Evolutionary conservation across 179 eudicot genomes (phyloP).

Genomic region (Heliamphora pulchella): DNA sequence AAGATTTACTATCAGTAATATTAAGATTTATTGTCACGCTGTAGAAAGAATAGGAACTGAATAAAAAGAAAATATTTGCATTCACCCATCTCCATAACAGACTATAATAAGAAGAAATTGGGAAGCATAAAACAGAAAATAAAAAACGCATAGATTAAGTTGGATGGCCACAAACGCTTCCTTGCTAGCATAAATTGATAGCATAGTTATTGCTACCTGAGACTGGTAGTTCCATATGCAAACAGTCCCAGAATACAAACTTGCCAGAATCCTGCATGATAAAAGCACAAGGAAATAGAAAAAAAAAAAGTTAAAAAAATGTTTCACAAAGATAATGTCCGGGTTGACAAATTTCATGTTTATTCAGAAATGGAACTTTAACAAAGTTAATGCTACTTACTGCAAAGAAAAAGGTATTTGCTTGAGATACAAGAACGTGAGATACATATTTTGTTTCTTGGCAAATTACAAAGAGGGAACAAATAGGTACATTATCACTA

Average conservation of each 20-base stretch:
- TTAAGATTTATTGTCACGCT: too few species aligned
- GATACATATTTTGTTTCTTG: slow-evolving; percentile 1
- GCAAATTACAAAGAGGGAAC: background rate
- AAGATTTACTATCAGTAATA: too few species aligned
- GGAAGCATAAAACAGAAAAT: too few species aligned
- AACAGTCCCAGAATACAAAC: slow-evolving; percentile 90
- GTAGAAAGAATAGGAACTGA: background rate
- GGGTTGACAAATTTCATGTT: background rate
- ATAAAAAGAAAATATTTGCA: too few species aligned
- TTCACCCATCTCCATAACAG: too few species aligned
- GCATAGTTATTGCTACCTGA: slow-evolving; percentile 49
- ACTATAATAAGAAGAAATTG: background rate
- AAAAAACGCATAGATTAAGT: background rate
- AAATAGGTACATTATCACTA: background rate
- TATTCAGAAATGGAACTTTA: background rate
- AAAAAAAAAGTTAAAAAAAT: background rate
- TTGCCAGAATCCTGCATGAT: slow-evolving; percentile 68
- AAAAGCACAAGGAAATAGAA: slow-evolving; percentile 5
- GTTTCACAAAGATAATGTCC: too few species aligned
- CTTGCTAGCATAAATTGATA: background rate
- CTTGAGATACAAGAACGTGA: background rate
- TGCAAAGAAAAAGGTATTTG: background rate
- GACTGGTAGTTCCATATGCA: slow-evolving; percentile 91
- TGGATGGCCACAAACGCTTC: background rate
- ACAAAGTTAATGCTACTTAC: background rate